Percentiles rank a stretch among this genome's conserved stretches.
Conservation (phyloP, 768 basidiomycete genomes). For the Boletellus ananiceps region DNA sequence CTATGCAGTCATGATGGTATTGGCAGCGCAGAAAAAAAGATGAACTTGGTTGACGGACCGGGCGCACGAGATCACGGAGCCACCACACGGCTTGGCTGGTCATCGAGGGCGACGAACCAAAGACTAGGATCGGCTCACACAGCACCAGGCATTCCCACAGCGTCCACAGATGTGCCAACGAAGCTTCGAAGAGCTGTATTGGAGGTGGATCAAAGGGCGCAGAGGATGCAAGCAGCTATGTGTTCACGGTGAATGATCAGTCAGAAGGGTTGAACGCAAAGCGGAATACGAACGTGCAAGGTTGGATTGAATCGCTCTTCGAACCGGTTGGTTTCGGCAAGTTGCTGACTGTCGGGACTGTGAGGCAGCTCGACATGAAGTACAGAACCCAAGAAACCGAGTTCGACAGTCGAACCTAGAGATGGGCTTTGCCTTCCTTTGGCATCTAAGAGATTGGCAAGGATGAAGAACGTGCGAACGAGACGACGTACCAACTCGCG, state of each 20-base stretch:
- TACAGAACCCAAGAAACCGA: slow-evolving; percentile 80
- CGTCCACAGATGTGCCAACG: slow-evolving; percentile 67
- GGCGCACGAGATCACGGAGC: slow-evolving; percentile 81
- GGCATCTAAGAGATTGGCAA: slow-evolving; percentile 19
- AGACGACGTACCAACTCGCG: slow-evolving; percentile 64
- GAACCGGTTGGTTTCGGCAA: slow-evolving; percentile 50
- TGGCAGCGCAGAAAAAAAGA: background rate
- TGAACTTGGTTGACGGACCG: slow-evolving; percentile 43
- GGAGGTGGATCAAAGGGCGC: slow-evolving; percentile 56
- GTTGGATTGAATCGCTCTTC: slow-evolving; percentile 49
- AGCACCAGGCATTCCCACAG: slow-evolving; percentile 93
- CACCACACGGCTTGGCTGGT: slow-evolving; percentile 92
- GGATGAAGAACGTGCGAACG: background rate
- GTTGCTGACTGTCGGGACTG: slow-evolving; percentile 66
- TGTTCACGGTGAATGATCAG: background rate
- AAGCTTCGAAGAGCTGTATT: slow-evolving; percentile 57
- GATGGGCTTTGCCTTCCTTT: slow-evolving; percentile 74
- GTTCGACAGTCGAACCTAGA: slow-evolving; percentile 62
- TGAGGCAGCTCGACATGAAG: slow-evolving; percentile 70
- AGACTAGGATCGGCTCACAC: slow-evolving; percentile 86
- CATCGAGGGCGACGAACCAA: slow-evolving; percentile 70
- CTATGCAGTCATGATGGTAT: slow-evolving; percentile 34
- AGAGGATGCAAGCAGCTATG: slow-evolving; percentile 67
- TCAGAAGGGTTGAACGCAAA: background rate
- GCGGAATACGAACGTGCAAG: slow-evolving; percentile 39